Conservation (phyloP, 805 yeast species). For the Saturnispora besseyi region DNA sequence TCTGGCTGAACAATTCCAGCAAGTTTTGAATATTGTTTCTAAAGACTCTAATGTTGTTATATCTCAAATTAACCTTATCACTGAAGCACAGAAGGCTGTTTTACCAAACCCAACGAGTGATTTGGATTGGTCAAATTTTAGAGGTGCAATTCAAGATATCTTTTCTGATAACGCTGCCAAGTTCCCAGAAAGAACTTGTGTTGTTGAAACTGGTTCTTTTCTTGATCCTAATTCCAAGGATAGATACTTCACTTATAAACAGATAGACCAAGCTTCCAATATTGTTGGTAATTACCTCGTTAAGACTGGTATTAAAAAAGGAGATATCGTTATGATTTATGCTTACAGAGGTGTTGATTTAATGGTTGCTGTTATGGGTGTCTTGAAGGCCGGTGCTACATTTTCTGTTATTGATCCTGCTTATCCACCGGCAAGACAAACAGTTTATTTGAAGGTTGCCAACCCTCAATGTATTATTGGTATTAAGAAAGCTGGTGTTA, state of each 20-base stretch:
- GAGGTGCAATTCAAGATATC: conserved; percentile 96
- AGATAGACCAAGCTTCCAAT: conserved; percentile 88
- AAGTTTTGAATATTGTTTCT: conserved; percentile 36
- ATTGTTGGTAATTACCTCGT: conserved; percentile 85
- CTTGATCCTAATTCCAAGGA: conserved; percentile 44
- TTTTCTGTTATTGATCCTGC: conserved; percentile 99
- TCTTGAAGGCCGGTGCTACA: conserved; percentile 96
- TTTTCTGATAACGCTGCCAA: conserved; percentile 78
- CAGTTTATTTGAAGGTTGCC: conserved; percentile 85
- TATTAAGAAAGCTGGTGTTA: conserved; percentile 78
- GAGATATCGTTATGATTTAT: conserved; percentile 96
- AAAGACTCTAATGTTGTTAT: conserved; percentile 34
- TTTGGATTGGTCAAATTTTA: conserved; percentile 81
- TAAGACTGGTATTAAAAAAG: conserved; percentile 70
- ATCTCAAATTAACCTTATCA: conserved; percentile 58
- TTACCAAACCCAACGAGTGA: conserved; percentile 85
- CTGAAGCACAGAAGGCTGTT: conserved; percentile 47
- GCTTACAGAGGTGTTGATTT: conserved; percentile 97
- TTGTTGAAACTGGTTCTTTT: conserved; percentile 80
- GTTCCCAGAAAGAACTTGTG: conserved; percentile 83
- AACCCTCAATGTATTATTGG: conserved; percentile 87
- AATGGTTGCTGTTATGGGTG: conserved; percentile 96
- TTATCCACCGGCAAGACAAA: conserved; percentile 97
- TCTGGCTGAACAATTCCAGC: conserved; percentile 63
- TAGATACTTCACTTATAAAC: conserved; percentile 73